A percentile compares a stretch with the other conserved stretches of the same genome.
Conservation (phyloP, 495 filamentous ascomycete species). For the Parmelia sp. region DNA sequence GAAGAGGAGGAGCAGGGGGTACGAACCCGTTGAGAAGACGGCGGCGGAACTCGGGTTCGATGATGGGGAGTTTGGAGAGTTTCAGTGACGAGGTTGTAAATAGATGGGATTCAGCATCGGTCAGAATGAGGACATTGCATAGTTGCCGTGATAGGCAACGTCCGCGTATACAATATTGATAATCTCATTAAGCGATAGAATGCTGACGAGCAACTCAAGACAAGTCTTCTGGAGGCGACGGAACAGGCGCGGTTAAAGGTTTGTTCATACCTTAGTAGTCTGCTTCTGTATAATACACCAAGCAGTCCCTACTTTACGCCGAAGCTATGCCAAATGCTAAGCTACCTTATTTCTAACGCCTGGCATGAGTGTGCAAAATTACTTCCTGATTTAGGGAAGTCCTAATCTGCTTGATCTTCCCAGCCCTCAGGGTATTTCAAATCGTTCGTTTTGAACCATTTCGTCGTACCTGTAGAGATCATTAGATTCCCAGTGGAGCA, state of each 20-base stretch:
- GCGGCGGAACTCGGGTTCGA: constrained; percentile 42
- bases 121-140: neutral
- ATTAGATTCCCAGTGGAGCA: constrained; percentile 2
- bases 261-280: neutral
- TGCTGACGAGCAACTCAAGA: neutral
- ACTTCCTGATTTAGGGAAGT: neutral
- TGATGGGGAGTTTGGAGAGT: constrained; percentile 49
- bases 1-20: constrained; percentile 32
- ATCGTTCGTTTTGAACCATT: constrained; percentile 75
- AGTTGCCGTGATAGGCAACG: neutral
- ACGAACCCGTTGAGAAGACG: constrained; percentile 19
- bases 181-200: neutral
- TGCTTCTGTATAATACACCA: neutral
- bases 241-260: neutral
- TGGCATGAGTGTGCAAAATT: neutral
- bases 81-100: constrained; percentile 33
- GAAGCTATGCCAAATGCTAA: neutral
- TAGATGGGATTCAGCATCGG: neutral
- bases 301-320: neutral
- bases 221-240: neutral
- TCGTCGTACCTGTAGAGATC: constrained; percentile 57
- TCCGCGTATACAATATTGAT: neutral
- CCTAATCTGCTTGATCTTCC: constrained; percentile 58
- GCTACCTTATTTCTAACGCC: neutral
- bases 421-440: constrained; percentile 77